Conservation (phyloP, 345 rosid genomes). For the Hevea brasiliensis region DNA sequence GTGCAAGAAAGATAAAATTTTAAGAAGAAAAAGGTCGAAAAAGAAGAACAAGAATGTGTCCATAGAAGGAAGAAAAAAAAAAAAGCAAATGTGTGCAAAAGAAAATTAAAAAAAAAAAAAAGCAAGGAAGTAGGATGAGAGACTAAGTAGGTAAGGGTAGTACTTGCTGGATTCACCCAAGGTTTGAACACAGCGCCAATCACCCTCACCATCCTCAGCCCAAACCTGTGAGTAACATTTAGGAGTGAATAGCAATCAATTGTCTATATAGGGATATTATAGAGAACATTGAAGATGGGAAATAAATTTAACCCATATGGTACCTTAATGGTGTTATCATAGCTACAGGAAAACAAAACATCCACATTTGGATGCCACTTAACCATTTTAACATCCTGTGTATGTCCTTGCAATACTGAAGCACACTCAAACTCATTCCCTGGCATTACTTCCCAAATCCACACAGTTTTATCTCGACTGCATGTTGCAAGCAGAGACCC, state of each 20-base stretch:
- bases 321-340: constrained; percentile 93
- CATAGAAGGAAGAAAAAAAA: background rate
- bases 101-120: no score
- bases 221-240: constrained; percentile 58
- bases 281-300: background rate
- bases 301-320: constrained; percentile 1
- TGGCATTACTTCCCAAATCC: constrained; percentile 93
- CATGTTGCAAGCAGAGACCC: constrained; percentile 80
- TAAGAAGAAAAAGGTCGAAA: no score
- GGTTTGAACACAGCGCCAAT: constrained; percentile 78
- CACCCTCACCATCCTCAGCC: constrained; percentile 77
- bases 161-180: constrained; percentile 76
- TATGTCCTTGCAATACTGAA: constrained; percentile 85
- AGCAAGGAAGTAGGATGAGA: background rate
- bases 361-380: constrained; percentile 94
- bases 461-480: constrained; percentile 88
- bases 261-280: background rate
- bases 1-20: background rate
- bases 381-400: constrained; percentile 95
- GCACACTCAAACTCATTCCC: constrained; percentile 85
- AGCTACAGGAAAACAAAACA: constrained; percentile 85
- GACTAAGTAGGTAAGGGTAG: constrained; percentile 2
- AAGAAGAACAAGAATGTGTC: background rate
- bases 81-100: background rate
- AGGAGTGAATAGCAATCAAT: constrained; percentile 6